Evolutionary conservation across 1,139 yeast species (phyloP), one percentile per base, ranked within the genome.

Genomic region (Suhomyces yuchorum): DNA sequence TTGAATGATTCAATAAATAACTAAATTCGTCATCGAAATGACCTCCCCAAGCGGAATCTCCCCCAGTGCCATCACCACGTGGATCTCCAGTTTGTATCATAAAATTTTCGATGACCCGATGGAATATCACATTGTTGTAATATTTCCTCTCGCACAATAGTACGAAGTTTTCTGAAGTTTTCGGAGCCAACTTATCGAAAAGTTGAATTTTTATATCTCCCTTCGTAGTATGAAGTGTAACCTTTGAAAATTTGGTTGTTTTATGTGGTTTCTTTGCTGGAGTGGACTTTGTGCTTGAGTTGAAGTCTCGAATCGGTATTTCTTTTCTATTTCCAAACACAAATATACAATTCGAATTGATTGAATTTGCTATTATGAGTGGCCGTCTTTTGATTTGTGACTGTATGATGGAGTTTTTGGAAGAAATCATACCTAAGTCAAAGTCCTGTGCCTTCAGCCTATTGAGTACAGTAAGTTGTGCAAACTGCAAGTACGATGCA

Each of bases 81-180:
- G 80, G 80, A 53, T 78, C 83, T 2, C 83, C 83, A 3, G 79
- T 74, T 56, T 80, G 84, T 40, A 79, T 68, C 82, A 79, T 78
- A 49, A 79, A 78, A 37, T 67, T 66, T 48, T 71, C 68, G 46
- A 79, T 74, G 8, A 77, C 73, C 28, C 82, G 61, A 53, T 79
- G 82, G 56, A 79, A 79, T 1, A 68, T 67, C 9, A 72, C 58
- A 30, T 64, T 61, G 52, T 75, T 66, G 59, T 77, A 78, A 56
- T 73, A 75, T 14, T 70, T 70, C 4, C 60, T 63, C 34, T 58
- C 50, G 53, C 78, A 68, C 23, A 71, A 64, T 14, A 60, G 59
- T 9, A 69, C 58, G 51, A 78, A 78, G 56, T 77, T 78, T 51
- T 75, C 77, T 3, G 69, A 75, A 1, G 81, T 71, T 44, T 66